Conservation (phyloP, 768 basidiomycete species). For the Steccherinum ochraceum region DNA sequence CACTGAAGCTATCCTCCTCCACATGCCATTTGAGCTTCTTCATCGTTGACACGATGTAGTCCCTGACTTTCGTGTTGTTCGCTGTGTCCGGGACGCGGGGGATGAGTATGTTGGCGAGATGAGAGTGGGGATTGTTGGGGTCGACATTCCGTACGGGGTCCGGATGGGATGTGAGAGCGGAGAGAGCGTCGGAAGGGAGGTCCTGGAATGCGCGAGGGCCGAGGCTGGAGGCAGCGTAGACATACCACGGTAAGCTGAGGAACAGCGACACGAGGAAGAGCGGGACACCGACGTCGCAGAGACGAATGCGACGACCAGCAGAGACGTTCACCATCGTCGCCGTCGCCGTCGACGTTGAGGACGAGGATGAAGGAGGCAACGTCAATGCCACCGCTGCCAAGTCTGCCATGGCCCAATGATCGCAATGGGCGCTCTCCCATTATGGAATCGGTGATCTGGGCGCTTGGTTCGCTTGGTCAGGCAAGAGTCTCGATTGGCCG, state of each 20-base stretch:
- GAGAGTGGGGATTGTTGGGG: slow-evolving; percentile 55
- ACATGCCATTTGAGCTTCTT: slow-evolving; percentile 78
- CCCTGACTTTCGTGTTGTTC: slow-evolving; percentile 76
- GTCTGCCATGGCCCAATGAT: too few species aligned
- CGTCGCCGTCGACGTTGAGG: slow-evolving; percentile 7
- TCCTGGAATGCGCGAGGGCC: slow-evolving; percentile 31
- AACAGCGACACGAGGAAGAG: slow-evolving; percentile 5
- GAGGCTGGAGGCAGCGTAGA: slow-evolving; percentile 25
- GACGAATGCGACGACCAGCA: not conserved
- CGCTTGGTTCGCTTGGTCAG: not conserved
- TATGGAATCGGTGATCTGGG: too few species aligned
- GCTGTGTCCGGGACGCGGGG: slow-evolving; percentile 73
- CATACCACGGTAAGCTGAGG: slow-evolving; percentile 13
- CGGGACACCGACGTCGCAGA: not conserved
- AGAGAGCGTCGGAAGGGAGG: slow-evolving; percentile 47
- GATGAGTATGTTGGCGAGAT: slow-evolving; percentile 80
- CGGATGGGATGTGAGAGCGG: slow-evolving; percentile 41
- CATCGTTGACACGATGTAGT: slow-evolving; percentile 73
- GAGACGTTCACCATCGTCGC: slow-evolving; percentile 1
- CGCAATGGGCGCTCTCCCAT: too few species aligned
- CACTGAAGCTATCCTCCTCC: slow-evolving; percentile 78
- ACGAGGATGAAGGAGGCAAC: not conserved
- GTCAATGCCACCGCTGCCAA: not conserved
- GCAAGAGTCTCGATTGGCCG: not conserved
- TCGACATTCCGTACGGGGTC: slow-evolving; percentile 70